phyloP scores from a whole-genome alignment of 495 filamentous ascomycete species.

The Pseudevernia furfuracea region DNA sequence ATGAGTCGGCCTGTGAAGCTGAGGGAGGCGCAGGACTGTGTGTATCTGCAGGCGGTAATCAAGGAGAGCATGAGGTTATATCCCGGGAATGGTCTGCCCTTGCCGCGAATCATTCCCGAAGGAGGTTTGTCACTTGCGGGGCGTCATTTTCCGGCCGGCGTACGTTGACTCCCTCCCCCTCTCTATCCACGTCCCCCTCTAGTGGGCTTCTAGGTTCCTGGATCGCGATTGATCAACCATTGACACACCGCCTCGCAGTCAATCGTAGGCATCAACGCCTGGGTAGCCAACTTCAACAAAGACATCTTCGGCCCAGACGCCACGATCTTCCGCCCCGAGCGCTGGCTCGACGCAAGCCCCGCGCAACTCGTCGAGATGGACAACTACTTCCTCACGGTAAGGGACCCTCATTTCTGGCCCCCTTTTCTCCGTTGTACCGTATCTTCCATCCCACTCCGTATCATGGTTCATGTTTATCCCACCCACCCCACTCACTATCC shows the following conservation, averaged over 20 bases:
- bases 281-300: conserved; percentile 45
- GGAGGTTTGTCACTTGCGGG: conserved; percentile 8
- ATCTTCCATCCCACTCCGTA: no score
- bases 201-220: no score
- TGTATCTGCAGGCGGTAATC: conserved; percentile 42
- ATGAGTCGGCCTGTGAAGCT: conserved; percentile 25
- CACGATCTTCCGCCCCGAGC: conserved; percentile 38
- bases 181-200: neutral
- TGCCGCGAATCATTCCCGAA: conserved; percentile 1
- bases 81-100: neutral
- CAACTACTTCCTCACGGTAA: conserved; percentile 20
- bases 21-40: conserved; percentile 44
- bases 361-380: conserved; percentile 14
- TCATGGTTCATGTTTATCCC: neutral
- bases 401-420: no score
- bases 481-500: neutral
- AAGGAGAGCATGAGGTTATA: conserved; percentile 40
- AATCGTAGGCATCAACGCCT: conserved; percentile 47
- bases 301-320: conserved; percentile 41
- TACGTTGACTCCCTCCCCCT: neutral
- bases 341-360: conserved; percentile 33
- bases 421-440: no score
- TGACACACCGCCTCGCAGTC: conserved; percentile 22
- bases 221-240: no score
- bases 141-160: conserved; percentile 9